Evolutionary conservation across 2,329 filamentous ascomycete species (phyloP).

Genomic region (Claviceps lovelessii): DNA sequence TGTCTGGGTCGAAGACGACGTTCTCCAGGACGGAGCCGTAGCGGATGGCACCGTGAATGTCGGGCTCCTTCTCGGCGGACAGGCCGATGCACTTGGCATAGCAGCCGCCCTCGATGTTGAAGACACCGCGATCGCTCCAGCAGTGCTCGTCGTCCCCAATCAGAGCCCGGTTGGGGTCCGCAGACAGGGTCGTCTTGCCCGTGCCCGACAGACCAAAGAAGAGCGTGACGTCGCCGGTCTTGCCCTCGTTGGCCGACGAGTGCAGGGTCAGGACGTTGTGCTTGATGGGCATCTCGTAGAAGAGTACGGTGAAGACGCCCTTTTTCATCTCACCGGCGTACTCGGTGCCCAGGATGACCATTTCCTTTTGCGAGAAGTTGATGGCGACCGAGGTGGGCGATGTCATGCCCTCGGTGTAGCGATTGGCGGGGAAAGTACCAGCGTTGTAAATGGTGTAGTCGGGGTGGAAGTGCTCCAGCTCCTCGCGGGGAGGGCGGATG

Average conservation of each 20-base stretch:
- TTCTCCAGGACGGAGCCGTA: conserved; percentile 98
- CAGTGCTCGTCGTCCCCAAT: conserved; percentile 99
- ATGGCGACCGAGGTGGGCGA: conserved; percentile 94
- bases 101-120: conserved; percentile 99
- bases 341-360: conserved; percentile 98
- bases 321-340: conserved; percentile 82
- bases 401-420: conserved; percentile 97
- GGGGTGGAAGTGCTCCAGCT: conserved; percentile 94
- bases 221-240: conserved; percentile 87
- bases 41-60: conserved; percentile 90
- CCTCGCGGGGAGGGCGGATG: conserved; percentile 79
- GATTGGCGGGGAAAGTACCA: conserved; percentile 94
- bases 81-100: conserved; percentile 98
- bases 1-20: conserved; percentile 87
- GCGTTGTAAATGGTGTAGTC: conserved; percentile 99
- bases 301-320: conserved; percentile 96
- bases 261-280: conserved; percentile 97
- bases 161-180: conserved; percentile 86
- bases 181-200: conserved; percentile 95
- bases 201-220: conserved; percentile 99
- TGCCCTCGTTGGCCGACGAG: conserved; percentile 95
- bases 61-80: conserved; percentile 95
- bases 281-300: conserved; percentile 99
- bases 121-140: conserved; percentile 92
- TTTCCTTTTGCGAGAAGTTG: conserved; percentile 99